These are phyloP conservation scores for Gardenia jasminoides DNA, from an alignment of 257 asterid species.

Conservation along the genomic window DNA sequence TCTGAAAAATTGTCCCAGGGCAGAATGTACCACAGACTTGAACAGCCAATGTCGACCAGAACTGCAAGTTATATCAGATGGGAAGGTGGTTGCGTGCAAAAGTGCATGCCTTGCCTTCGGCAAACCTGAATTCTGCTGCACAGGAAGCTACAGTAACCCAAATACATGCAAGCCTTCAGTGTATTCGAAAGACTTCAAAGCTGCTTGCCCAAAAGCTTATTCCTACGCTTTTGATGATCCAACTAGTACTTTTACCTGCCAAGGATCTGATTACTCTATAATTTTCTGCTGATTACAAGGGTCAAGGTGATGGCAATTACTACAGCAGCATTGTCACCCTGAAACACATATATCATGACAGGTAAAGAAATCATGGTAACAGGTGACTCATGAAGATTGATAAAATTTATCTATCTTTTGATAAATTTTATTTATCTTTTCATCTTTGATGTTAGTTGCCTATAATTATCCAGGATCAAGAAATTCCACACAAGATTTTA, in stretches of 20 bases:
- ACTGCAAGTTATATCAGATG: conserved; percentile 30
- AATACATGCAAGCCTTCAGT: conserved; percentile 43
- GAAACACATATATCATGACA: too few relatives aligned
- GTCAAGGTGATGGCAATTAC: not conserved
- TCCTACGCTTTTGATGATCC: conserved; percentile 67
- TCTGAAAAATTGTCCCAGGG: conserved; percentile 37
- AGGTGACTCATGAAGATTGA: not conserved
- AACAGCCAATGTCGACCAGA: conserved; percentile 50
- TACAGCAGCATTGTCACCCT: not conserved
- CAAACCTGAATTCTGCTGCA: conserved; percentile 55
- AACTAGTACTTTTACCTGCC: conserved; percentile 61
- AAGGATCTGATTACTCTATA: conserved; percentile 42
- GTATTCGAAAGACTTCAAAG: conserved; percentile 55
- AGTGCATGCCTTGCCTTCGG: conserved; percentile 58
- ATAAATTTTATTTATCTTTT: not conserved
- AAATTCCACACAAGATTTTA: not conserved
- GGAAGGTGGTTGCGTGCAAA: conserved; percentile 50
- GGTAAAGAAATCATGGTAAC: not conserved
- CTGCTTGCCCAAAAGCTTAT: conserved; percentile 54
- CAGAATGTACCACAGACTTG: conserved; percentile 38
- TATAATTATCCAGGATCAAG: not conserved
- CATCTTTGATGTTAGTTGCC: not conserved
- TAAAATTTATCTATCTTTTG: not conserved
- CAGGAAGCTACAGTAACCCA: conserved; percentile 48
- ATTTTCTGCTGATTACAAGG: conserved; percentile 27